Conservation (phyloP, 2,329 filamentous ascomycete genomes). For the Lecanosticta acicola region DNA sequence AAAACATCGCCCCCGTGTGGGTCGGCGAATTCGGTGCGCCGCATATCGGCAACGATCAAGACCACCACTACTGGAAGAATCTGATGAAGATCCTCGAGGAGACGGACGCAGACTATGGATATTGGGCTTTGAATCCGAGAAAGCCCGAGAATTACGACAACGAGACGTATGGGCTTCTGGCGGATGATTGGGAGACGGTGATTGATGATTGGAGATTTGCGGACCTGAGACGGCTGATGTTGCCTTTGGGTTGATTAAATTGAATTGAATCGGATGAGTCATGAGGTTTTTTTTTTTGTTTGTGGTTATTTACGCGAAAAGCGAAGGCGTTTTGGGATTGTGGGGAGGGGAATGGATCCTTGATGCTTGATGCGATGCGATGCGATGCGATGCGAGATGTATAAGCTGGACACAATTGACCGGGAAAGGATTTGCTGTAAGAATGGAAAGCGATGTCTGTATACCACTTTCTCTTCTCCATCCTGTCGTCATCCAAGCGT, state of each 20-base stretch:
- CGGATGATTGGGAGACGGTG: constrained; percentile 58
- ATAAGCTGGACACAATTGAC: background rate
- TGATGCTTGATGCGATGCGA: too few species aligned
- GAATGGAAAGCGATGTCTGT: background rate
- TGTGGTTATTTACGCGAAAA: background rate
- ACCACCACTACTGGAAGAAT: constrained; percentile 61
- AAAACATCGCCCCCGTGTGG: constrained; percentile 58
- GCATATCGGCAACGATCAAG: constrained; percentile 48
- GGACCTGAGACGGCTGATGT: constrained; percentile 24
- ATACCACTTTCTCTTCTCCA: background rate
- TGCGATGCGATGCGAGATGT: too few species aligned
- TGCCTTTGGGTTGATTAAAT: constrained; percentile 5
- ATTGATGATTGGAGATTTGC: constrained; percentile 24
- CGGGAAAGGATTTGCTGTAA: background rate
- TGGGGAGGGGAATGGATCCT: background rate
- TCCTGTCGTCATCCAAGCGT: background rate
- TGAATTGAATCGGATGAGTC: background rate
- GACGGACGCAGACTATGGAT: constrained; percentile 49
- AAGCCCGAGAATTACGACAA: constrained; percentile 53
- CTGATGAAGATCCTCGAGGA: constrained; percentile 57
- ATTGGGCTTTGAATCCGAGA: constrained; percentile 64
- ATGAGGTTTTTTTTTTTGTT: background rate
- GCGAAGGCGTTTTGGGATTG: background rate
- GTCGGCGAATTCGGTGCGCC: constrained; percentile 62
- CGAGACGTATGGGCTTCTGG: constrained; percentile 58